Base-by-base conservation (phyloP, 1,284 basidiomycete species). In the Leccinum subspadiceum region DNA sequence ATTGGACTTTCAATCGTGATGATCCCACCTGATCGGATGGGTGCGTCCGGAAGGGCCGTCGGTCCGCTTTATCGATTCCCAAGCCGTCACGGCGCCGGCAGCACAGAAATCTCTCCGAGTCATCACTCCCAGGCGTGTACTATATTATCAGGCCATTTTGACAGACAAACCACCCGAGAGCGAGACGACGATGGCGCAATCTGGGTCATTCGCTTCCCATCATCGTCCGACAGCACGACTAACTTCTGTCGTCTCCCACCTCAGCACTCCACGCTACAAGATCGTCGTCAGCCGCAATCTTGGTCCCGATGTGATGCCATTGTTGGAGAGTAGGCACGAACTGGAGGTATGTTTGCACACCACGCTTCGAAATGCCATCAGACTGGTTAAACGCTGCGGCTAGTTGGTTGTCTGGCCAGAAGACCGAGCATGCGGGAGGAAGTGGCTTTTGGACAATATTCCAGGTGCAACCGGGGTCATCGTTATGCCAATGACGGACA, bases 371-470 rank as follows among this genome's bases (percentile, higher is more conserved):
- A 3, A 33, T 39, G 31, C 22, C 15, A 37, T 54, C 59, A 1
- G 53, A 29, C 24, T 50, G 35, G 58, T 35, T 56, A 20, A 41
- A 56, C 20, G 56, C 7, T 1, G 41, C 17, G 4, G 3, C 26
- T 65, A 90, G 87, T 70, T 91, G 39, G 81, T 94, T 5, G 62
- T 84, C 2, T 95, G 93, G 87, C 81, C 84, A 0, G 80, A 91
- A 61, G 85, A 93, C 66, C 73, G 79, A 0, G 72, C 77, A 5
- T 90, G 88, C 57, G 80, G 86, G 31, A 80, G 90, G 13, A 69
- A 80, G 24, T 98, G 96, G 95, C 76, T 97, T 1, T 76, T 96
- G 13, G 79, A 90, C 59, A 88, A 96, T 64, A 77, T 90, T 1
- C 70, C 72, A 10, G 92, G 87, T 2, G 86, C 88, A 2, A 68